phyloP scores from a whole-genome alignment of 768 basidiomycete species.

The Kwoniella sp. region DNA sequence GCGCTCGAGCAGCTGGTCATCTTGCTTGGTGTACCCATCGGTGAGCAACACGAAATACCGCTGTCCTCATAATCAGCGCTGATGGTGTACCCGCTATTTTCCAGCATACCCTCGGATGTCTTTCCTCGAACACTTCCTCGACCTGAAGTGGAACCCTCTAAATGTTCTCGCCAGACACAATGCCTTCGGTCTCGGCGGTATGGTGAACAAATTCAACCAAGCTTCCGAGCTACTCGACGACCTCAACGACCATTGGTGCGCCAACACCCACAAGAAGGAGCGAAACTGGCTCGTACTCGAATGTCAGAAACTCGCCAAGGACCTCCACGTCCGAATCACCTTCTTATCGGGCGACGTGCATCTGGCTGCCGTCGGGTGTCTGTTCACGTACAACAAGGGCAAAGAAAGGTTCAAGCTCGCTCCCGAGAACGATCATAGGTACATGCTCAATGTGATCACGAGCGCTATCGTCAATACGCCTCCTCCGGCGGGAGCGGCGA shows the following conservation, averaged over 20 bases:
- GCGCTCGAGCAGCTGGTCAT: slow-evolving; percentile 80
- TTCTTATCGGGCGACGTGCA: slow-evolving; percentile 94
- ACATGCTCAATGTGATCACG: slow-evolving; percentile 74
- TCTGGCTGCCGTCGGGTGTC: slow-evolving; percentile 73
- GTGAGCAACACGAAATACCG: slow-evolving; percentile 24
- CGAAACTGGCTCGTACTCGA: slow-evolving; percentile 84
- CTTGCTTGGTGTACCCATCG: slow-evolving; percentile 66
- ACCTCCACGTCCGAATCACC: slow-evolving; percentile 70
- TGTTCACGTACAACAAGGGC: slow-evolving; percentile 37
- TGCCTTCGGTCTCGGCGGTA: slow-evolving; percentile 69
- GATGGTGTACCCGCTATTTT: slow-evolving; percentile 22
- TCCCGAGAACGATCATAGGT: slow-evolving; percentile 71
- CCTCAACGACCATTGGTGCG: slow-evolving; percentile 90
- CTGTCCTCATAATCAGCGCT: no score
- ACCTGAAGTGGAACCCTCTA: slow-evolving; percentile 82
- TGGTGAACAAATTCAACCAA: slow-evolving; percentile 59
- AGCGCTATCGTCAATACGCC: slow-evolving; percentile 89
- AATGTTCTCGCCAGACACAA: slow-evolving; percentile 72
- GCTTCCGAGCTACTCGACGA: slow-evolving; percentile 89
- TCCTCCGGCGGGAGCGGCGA: slow-evolving; percentile 66
- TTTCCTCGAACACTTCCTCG: slow-evolving; percentile 73
- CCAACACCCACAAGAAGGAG: slow-evolving; percentile 72
- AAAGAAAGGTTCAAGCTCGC: slow-evolving; percentile 57
- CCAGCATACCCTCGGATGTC: slow-evolving; percentile 80
- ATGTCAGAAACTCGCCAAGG: slow-evolving; percentile 71